phyloP scores from a whole-genome alignment of 352 stramenopile genomes.

The Phytophthora pseudosyringae region DNA sequence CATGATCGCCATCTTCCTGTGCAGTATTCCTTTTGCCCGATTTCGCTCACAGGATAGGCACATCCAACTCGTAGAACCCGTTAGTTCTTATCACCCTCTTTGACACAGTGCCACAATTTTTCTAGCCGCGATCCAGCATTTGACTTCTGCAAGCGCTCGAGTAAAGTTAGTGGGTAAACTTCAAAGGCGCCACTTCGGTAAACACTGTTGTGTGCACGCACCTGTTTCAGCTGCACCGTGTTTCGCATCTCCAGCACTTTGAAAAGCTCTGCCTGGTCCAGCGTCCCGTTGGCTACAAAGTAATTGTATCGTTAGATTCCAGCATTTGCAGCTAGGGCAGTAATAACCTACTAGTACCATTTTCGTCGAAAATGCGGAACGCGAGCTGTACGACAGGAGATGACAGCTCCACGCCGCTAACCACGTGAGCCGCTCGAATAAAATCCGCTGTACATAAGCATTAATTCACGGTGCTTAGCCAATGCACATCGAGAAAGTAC shows the following conservation, averaged over 20 bases:
- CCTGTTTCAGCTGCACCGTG: constrained; percentile 59
- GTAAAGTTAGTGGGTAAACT: neutral
- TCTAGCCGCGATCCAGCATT: constrained; percentile 7
- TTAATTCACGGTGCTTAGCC: neutral
- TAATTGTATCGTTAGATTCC: neutral
- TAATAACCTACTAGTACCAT: constrained; percentile 39
- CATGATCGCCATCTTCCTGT: neutral
- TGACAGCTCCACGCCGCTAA: constrained; percentile 70
- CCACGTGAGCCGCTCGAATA: constrained; percentile 66
- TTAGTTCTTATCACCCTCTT: constrained; percentile 16
- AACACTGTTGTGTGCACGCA: constrained; percentile 6
- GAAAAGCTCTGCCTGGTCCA: constrained; percentile 72
- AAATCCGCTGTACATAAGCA: constrained; percentile 53
- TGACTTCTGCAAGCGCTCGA: neutral
- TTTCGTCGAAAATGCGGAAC: constrained; percentile 78
- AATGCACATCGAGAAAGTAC: neutral
- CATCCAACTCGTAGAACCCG: too few species aligned
- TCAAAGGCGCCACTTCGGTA: neutral
- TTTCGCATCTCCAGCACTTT: constrained; percentile 73
- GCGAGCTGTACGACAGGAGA: constrained; percentile 74
- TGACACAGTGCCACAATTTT: constrained; percentile 41
- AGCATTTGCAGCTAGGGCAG: neutral
- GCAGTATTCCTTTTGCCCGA: neutral
- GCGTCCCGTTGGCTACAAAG: constrained; percentile 58
- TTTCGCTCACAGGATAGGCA: neutral